Conservation (phyloP, 352 stramenopile species). For the Peronospora belbahrii region DNA sequence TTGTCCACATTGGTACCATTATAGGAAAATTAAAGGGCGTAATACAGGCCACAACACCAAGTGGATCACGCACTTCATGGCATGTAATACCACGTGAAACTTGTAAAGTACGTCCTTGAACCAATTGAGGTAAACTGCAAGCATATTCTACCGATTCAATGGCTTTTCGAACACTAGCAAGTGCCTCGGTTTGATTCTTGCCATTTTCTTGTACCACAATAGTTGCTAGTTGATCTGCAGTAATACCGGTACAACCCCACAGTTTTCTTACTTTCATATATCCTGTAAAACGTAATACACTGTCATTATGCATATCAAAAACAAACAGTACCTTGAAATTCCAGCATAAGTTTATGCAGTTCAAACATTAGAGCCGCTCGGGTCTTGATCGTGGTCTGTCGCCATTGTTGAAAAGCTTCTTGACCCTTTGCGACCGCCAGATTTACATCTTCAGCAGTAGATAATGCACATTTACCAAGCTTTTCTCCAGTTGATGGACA, state of each 20-base stretch:
- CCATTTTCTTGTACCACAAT: conserved; percentile 94
- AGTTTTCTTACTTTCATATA: no score
- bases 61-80: conserved; percentile 86
- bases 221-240: conserved; percentile 80
- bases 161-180: conserved; percentile 94
- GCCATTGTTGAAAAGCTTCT: conserved; percentile 88
- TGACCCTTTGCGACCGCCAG: conserved; percentile 69
- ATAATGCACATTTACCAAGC: conserved; percentile 82
- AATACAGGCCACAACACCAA: conserved; percentile 90
- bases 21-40: conserved; percentile 97
- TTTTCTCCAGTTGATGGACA: conserved; percentile 53
- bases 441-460: conserved; percentile 75
- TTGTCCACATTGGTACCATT: conserved; percentile 98
- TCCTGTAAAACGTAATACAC: no score
- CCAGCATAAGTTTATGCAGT: conserved; percentile 90
- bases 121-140: conserved; percentile 88
- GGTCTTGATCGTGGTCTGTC: conserved; percentile 89
- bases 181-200: conserved; percentile 96
- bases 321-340: conserved; percentile 53
- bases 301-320: not conserved
- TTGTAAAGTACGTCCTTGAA: conserved; percentile 83
- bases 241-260: no score
- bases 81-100: conserved; percentile 90
- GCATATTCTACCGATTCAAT: conserved; percentile 98
- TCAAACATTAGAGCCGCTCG: conserved; percentile 94